Evolutionary conservation across 345 rosid species (phyloP).

Genomic region (Nasturtium officinale): DNA sequence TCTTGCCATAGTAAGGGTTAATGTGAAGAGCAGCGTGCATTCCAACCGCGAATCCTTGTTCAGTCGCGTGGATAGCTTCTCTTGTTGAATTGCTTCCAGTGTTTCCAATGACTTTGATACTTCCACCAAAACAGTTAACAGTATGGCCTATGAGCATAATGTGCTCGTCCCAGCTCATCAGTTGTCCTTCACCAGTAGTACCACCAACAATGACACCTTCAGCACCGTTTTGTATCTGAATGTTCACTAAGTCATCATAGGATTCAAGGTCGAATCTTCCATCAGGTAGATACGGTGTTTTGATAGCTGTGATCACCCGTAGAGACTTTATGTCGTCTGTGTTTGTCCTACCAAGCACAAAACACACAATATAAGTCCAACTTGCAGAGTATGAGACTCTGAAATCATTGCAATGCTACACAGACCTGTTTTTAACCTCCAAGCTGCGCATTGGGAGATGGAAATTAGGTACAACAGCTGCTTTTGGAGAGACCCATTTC

Average conservation of each 20-base stretch:
- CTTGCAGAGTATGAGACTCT: background rate
- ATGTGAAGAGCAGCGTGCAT: conserved; percentile 97
- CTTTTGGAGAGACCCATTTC: conserved; percentile 64
- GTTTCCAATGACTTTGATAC: conserved; percentile 82
- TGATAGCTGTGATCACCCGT: conserved; percentile 85
- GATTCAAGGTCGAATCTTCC: conserved; percentile 96
- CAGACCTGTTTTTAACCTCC: conserved; percentile 75
- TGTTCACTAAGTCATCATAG: conserved; percentile 66
- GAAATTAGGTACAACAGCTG: conserved; percentile 63
- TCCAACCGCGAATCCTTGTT: conserved; percentile 94
- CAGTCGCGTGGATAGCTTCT: conserved; percentile 90
- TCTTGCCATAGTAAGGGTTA: conserved; percentile 94
- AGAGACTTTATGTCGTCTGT: conserved; percentile 71
- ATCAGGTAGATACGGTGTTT: conserved; percentile 88
- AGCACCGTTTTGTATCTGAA: conserved; percentile 70
- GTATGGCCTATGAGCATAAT: conserved; percentile 93
- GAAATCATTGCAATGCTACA: background rate
- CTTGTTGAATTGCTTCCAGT: conserved; percentile 91
- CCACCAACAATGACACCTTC: conserved; percentile 92
- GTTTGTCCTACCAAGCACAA: conserved; percentile 57
- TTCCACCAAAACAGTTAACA: conserved; percentile 77
- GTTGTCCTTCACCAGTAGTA: conserved; percentile 92
- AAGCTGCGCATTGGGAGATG: conserved; percentile 88
- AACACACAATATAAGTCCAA: background rate
- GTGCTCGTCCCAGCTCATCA: conserved; percentile 98